Evolutionary conservation across 768 basidiomycete species (phyloP), one percentile per base, ranked within the genome.

Genomic region (Tylopilus felleus): DNA sequence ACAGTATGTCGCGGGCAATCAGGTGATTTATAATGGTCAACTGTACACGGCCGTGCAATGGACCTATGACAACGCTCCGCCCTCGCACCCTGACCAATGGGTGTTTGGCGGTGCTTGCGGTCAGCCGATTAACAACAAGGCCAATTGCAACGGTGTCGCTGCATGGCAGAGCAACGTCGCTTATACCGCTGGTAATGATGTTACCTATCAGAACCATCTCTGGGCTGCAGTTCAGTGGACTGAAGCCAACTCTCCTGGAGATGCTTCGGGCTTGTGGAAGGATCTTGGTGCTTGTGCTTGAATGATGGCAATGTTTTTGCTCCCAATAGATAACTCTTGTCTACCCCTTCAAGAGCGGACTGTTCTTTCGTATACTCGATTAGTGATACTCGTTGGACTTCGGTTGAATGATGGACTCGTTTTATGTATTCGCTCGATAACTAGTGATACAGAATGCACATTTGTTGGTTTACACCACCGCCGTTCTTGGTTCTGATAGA

Each of bases 201-300:
- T 61, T 0, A 64, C 54, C 1, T 67, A n/a, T 5, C 52, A 57
- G 4, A 45, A 25, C 0, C 56, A 47, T 3, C 49, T 69, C 2
- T 69, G 69, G 67, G 35, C 45, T 8, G 62, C 67, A 5, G 58
- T 57, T 13, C 65, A 69, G 47, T 71, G 67, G 67, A 51, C 51
- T 0, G 0, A 46, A 25, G 53, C 65, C 0, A 69, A 69, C 31
- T 0, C 22, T 8, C 69, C 67, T 0, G 67, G 65, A 2, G 67
- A 67, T 13, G 10, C 54, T 2, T 69, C 67, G 7, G 67, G 69
- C 13, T 49, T 56, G 17, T 69, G 69, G 69, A 29, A 55, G 39
- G 60, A 65, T 16, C 12, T 36, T 2, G 67, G 67, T 3, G 57
- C 35, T 3, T 68, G 67, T 36, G 51, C 55, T 25, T 70, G 38